These are phyloP conservation scores for Eleusine indica DNA, from an alignment of 176 grass and related monocot genomes.

Conservation along the genomic window DNA sequence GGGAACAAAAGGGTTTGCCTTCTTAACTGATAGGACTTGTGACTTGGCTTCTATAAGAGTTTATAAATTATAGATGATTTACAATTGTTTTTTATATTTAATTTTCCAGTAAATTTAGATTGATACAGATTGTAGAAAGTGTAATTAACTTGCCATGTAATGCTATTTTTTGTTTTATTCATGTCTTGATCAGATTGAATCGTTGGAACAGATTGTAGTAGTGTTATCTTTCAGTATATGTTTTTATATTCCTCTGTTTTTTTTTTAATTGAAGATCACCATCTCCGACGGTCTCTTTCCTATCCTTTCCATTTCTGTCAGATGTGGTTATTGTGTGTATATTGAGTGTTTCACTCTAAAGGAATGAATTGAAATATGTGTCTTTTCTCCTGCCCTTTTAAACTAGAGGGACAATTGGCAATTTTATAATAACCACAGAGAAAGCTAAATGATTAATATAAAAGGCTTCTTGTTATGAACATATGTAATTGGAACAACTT, in stretches of 20 bases:
- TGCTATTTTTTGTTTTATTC: neutral
- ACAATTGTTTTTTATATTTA: neutral
- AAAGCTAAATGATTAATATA: too few relatives aligned
- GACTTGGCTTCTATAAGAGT: neutral
- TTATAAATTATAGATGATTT: neutral
- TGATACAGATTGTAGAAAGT: neutral
- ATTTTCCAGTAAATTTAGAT: neutral
- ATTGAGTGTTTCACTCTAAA: too few relatives aligned
- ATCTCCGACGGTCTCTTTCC: neutral
- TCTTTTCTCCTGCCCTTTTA: too few relatives aligned
- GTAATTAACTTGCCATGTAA: neutral
- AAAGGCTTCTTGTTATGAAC: too few relatives aligned
- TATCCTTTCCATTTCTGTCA: neutral
- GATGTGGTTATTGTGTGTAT: neutral
- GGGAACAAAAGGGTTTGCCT: slow-evolving; percentile 23
- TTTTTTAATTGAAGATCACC: too few relatives aligned
- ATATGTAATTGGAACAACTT: too few relatives aligned
- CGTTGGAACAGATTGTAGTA: neutral
- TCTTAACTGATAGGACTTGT: slow-evolving; percentile 30
- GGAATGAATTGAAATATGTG: too few relatives aligned
- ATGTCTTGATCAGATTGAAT: neutral
- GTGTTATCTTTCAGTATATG: neutral
- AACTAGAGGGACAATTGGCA: too few relatives aligned
- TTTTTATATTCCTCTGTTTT: neutral
- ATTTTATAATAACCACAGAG: too few relatives aligned